Conservation (phyloP, 176 grass and related monocot species). For the Lolium rigidum region DNA sequence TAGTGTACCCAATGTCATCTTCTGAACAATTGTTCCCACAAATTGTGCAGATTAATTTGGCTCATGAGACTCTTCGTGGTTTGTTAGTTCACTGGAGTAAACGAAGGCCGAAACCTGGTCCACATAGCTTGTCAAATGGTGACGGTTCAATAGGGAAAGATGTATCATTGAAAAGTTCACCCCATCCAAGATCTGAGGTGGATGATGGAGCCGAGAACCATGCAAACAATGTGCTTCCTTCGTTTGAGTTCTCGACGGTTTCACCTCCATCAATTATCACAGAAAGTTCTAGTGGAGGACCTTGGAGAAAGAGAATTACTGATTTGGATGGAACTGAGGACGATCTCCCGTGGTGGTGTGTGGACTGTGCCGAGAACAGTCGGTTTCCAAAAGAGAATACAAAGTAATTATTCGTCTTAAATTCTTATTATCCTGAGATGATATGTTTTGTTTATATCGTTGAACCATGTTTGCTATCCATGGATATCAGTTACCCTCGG, state of each 20-base stretch:
- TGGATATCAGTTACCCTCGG: conserved; percentile 1
- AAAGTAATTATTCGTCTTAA: conserved; percentile 64
- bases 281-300: conserved; percentile 81
- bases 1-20: neutral
- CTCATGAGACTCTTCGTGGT: conserved; percentile 90
- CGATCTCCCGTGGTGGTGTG: conserved; percentile 97
- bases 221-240: conserved; percentile 56
- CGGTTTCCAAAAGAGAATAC: conserved; percentile 92
- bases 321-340: conserved; percentile 93
- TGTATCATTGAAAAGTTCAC: conserved; percentile 52
- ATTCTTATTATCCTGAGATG: conserved; percentile 3
- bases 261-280: conserved; percentile 91
- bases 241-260: conserved; percentile 81
- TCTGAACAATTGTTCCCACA: conserved; percentile 35
- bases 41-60: conserved; percentile 88
- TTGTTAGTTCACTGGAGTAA: conserved; percentile 84
- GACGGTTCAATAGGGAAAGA: conserved; percentile 71
- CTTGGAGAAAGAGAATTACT: conserved; percentile 92
- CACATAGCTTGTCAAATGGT: conserved; percentile 66
- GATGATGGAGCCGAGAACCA: conserved; percentile 70
- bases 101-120: conserved; percentile 64
- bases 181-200: conserved; percentile 70
- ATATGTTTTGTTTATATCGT: conserved; percentile 34
- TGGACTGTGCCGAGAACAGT: conserved; percentile 70
- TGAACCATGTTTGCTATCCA: neutral